Evolutionary conservation across 768 basidiomycete genomes (phyloP), one percentile per base, ranked within the genome.

Genomic region (Lanmaoa rubissima): DNA sequence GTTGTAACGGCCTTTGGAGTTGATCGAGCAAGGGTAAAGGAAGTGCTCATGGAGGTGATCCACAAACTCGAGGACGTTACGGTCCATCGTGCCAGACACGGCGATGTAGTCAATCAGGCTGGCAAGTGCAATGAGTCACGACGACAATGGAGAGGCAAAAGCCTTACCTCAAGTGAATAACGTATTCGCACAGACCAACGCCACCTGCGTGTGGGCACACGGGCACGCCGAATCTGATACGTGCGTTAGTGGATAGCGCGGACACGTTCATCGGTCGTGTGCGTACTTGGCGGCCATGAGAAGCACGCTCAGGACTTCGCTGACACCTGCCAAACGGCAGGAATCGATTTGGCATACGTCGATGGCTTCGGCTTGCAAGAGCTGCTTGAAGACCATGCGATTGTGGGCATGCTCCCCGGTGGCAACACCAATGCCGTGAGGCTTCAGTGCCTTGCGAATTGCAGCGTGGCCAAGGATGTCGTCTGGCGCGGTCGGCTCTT

Each of bases 321-420:
- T 94, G 32, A 98, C 93, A 48, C 95, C 95, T 5, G 91, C 94
- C 21, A 97, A 77, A 48, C 95, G 84, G 74, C 95, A 97, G 21
- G 92, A 91, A 74, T 98, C 95, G 65, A 98, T 94, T 69, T 98
- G 95, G 61, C 85, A 88, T 28, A 97, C 95, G 65, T 98, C 95
- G 68, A 98, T 93, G 5, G 95, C 94, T 31, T 92, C 85, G 1
- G 88, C 87, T 67, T 96, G 94, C 17, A 98, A 78, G 17, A 98
- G 80, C 70, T 98, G 95, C 76, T 98, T 98, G 83, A 98, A 98
- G 28, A 93, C 83, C 81, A 96, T 94, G 58, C 94, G 84, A 74
- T 97, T 98, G 71, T 98, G 95, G 5, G 92, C 94, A 65, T 98
- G 95, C 73, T 98, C 95, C 45, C 95, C 95, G 0, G 95, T 98